phyloP scores from a whole-genome alignment of 768 basidiomycete genomes.

The Boletus bicolor region DNA sequence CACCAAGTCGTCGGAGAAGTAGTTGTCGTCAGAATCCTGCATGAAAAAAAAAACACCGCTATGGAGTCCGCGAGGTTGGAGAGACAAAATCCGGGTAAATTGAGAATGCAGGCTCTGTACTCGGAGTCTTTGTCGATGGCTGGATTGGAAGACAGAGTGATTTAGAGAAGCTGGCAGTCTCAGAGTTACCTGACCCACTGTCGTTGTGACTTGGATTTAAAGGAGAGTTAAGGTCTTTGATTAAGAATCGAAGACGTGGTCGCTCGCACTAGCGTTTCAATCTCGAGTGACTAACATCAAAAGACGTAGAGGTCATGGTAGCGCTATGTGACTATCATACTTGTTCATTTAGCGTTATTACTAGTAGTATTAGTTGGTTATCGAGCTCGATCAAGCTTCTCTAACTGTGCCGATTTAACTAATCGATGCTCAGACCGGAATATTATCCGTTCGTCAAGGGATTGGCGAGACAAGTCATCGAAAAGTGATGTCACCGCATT shows the following conservation, averaged over 20 bases:
- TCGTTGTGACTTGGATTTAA: background rate
- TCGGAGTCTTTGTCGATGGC: background rate
- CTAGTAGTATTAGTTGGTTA: background rate
- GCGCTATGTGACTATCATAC: background rate
- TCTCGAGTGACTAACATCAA: background rate
- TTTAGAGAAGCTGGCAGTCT: background rate
- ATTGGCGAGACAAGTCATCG: background rate
- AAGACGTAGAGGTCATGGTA: background rate
- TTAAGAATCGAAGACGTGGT: background rate
- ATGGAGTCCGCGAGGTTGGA: background rate
- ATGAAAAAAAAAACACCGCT: conserved; percentile 32
- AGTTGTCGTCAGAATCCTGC: conserved; percentile 68
- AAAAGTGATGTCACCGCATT: background rate
- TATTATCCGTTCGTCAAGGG: background rate
- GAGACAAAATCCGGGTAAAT: background rate
- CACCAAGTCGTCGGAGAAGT: conserved; percentile 59
- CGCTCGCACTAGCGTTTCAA: background rate
- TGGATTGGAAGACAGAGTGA: background rate
- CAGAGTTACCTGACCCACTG: background rate
- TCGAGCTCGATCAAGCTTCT: background rate
- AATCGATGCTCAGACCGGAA: background rate
- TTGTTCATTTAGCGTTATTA: background rate
- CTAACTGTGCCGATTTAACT: no score
- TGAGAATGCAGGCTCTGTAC: background rate
- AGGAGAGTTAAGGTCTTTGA: no score